Percentiles rank a stretch among this genome's conserved stretches.
These are phyloP conservation scores for Microcyclosporella mali DNA, from an alignment of 2,329 filamentous ascomycete species.

Conservation along the genomic window DNA sequence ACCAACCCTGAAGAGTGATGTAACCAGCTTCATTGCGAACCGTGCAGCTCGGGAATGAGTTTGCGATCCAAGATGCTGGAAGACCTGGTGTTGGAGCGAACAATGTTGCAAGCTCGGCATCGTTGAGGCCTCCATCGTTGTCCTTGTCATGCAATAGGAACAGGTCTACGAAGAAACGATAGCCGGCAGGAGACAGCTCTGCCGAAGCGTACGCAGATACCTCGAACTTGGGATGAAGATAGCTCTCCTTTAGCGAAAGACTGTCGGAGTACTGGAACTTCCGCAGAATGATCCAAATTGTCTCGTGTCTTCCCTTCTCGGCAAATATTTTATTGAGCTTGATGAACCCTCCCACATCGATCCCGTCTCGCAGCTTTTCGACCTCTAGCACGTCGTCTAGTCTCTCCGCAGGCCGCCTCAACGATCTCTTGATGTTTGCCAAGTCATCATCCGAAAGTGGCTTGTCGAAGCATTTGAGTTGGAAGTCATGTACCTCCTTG, in stretches of 20 bases:
- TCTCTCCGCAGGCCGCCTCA: conserved; percentile 50
- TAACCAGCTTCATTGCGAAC: conserved; percentile 92
- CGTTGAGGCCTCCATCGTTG: conserved; percentile 89
- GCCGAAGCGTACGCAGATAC: conserved; percentile 88
- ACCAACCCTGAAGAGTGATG: conserved; percentile 94
- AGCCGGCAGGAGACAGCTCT: conserved; percentile 87
- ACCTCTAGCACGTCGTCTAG: conserved; percentile 14
- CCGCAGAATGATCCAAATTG: conserved; percentile 92
- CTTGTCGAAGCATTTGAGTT: conserved; percentile 87
- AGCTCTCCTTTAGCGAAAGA: conserved; percentile 81
- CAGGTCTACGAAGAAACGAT: conserved; percentile 94
- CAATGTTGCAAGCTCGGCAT: conserved; percentile 73
- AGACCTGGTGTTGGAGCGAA: conserved; percentile 91
- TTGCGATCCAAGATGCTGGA: conserved; percentile 79
- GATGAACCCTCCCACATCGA: conserved; percentile 77
- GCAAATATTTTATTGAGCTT: conserved; percentile 93
- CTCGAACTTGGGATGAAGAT: conserved; percentile 88
- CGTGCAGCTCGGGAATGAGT: conserved; percentile 84
- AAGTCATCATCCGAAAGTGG: conserved; percentile 73
- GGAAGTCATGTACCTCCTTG: conserved; percentile 83
- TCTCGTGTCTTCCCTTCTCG: conserved; percentile 95
- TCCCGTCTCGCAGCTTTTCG: conserved; percentile 56
- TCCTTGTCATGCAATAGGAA: conserved; percentile 95
- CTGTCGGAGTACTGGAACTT: conserved; percentile 97
- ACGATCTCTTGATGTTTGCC: conserved; percentile 82